Evolutionary conservation across 164 flowering plant species (phyloP).

Genomic region (Piper betle): DNA sequence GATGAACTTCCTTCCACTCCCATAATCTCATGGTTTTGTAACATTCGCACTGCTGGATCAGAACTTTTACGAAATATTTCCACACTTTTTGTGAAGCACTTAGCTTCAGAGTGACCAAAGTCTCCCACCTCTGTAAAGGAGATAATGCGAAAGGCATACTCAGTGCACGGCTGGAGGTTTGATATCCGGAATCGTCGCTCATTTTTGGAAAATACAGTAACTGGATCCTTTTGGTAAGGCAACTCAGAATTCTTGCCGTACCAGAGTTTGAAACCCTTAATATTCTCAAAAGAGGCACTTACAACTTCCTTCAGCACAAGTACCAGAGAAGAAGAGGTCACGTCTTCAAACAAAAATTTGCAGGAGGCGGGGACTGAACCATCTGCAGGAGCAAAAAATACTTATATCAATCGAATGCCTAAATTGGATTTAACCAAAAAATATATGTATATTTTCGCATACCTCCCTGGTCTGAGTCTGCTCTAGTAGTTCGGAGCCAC

Average conservation of each 20-base stretch:
- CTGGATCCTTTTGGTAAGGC: conserved; percentile 43
- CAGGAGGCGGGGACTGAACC: conserved; percentile 95
- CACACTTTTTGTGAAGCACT: conserved; percentile 82
- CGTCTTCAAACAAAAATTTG: conserved; percentile 78
- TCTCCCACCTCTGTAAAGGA: conserved; percentile 81
- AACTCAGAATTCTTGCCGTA: conserved; percentile 58
- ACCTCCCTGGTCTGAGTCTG: conserved; percentile 35
- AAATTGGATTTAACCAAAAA: too few species aligned
- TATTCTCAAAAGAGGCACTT: conserved; percentile 22
- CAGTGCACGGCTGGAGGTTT: conserved; percentile 82
- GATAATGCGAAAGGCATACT: conserved; percentile 65
- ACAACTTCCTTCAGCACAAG: conserved; percentile 57
- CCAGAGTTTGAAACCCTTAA: conserved; percentile 91
- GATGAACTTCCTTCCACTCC: conserved; percentile 27
- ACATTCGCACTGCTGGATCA: conserved; percentile 10
- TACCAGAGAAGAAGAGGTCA: conserved; percentile 58
- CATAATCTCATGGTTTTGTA: conserved; percentile 24
- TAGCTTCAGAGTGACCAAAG: conserved; percentile 82
- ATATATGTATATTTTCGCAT: not conserved
- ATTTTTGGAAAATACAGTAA: conserved; percentile 42
- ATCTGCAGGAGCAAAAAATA: conserved; percentile 28
- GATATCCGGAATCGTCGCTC: conserved; percentile 68
- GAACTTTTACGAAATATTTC: conserved; percentile 54
- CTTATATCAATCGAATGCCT: too few species aligned
- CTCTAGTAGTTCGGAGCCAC: conserved; percentile 33